These are phyloP conservation scores for Hyphopichia wangnamkhiaoensis DNA, from an alignment of 1,139 yeast genomes.

Conservation along the genomic window DNA sequence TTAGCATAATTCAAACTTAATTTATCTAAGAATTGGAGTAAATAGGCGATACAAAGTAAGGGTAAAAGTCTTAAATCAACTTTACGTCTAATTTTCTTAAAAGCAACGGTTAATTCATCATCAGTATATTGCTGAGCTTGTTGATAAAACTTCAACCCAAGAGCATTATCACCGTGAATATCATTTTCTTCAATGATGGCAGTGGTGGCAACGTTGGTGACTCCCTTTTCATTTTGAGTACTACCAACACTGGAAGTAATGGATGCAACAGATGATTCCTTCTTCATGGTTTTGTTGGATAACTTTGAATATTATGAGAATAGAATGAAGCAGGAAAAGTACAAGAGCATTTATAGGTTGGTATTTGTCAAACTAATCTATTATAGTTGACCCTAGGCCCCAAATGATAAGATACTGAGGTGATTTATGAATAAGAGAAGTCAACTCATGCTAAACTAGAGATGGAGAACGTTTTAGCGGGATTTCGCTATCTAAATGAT, in stretches of 20 bases:
- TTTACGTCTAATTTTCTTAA: conserved; percentile 30
- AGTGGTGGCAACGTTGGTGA: background rate
- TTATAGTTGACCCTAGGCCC: too few species aligned
- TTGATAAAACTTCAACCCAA: conserved; percentile 32
- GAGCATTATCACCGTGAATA: conserved; percentile 9
- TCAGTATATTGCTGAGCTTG: conserved; percentile 27
- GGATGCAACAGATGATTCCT: background rate
- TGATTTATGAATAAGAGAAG: too few species aligned
- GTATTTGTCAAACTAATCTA: too few species aligned
- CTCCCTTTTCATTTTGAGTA: background rate
- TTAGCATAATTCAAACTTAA: conserved; percentile 41
- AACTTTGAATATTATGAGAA: background rate
- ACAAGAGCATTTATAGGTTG: too few species aligned
- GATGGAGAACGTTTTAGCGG: too few species aligned
- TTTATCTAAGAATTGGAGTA: conserved; percentile 52
- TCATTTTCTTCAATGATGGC: background rate
- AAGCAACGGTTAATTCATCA: conserved; percentile 25
- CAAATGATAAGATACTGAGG: too few species aligned
- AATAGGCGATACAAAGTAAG: conserved; percentile 47
- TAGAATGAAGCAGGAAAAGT: too few species aligned
- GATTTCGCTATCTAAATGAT: too few species aligned
- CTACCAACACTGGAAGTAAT: background rate
- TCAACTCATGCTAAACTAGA: too few species aligned
- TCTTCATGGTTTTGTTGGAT: background rate
- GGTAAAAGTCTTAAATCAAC: conserved; percentile 46